Evolutionary conservation across 345 rosid species (phyloP).

Genomic region (Camelina hispida): DNA sequence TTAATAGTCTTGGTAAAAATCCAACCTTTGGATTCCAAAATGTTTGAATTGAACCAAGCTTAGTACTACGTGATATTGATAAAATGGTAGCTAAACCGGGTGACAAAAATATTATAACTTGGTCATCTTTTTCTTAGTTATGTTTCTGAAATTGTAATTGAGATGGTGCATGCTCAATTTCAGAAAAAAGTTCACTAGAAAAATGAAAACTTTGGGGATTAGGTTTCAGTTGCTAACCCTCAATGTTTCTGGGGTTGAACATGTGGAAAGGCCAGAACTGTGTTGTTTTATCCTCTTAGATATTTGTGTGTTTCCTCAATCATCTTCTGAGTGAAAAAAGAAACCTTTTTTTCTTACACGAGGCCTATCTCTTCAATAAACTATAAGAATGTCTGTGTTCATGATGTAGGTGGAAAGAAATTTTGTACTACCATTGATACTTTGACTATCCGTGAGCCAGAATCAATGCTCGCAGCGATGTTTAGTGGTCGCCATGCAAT

Average conservation of each 20-base stretch:
- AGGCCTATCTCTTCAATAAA: background rate
- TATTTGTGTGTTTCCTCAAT: background rate
- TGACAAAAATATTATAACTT: background rate
- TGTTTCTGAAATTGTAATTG: background rate
- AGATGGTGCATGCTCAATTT: background rate
- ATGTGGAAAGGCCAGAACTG: background rate
- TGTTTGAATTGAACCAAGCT: background rate
- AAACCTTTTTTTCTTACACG: background rate
- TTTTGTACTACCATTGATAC: conserved; percentile 82
- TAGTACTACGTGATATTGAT: background rate
- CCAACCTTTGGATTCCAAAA: background rate
- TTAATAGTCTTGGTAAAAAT: background rate
- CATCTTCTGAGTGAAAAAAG: background rate
- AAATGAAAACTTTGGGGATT: background rate
- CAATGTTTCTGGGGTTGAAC: background rate
- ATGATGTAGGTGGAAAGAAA: conserved; percentile 74
- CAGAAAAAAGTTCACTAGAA: background rate
- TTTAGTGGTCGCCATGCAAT: conserved; percentile 84
- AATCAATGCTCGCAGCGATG: conserved; percentile 94
- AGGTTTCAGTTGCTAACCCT: conserved; percentile 4
- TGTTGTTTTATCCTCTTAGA: conserved; percentile 5
- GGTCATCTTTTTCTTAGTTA: background rate
- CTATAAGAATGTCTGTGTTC: background rate
- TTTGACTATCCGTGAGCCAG: conserved; percentile 84
- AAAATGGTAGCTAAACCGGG: background rate